Conservation (phyloP, 2,329 filamentous ascomycete species). For the Nigrospora sphaerica region DNA sequence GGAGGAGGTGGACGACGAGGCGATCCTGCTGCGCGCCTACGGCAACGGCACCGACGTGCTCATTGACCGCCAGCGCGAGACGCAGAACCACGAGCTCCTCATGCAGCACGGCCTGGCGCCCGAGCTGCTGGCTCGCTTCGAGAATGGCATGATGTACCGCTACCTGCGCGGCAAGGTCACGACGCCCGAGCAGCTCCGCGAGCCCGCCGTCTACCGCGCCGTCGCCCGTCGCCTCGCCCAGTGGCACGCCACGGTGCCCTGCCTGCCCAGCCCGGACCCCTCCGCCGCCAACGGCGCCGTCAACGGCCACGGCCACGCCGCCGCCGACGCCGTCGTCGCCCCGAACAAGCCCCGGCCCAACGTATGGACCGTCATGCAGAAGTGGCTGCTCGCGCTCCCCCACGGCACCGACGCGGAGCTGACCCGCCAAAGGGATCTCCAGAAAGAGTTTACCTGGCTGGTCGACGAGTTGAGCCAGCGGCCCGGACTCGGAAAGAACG, state of each 20-base stretch:
- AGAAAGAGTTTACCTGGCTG: conserved; percentile 66
- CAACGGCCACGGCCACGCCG: conserved; percentile 24
- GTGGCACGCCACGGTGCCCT: conserved; percentile 78
- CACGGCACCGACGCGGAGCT: conserved; percentile 62
- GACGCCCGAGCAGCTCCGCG: conserved; percentile 70
- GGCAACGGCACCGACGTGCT: conserved; percentile 90
- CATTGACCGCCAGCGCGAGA: conserved; percentile 88
- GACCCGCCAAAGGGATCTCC: conserved; percentile 59
- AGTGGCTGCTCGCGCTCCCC: conserved; percentile 87
- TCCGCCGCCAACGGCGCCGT: conserved; percentile 26
- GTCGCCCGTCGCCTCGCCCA: conserved; percentile 80
- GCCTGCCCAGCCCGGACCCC: conserved; percentile 29
- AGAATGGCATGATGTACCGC: conserved; percentile 92
- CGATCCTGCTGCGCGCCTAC: conserved; percentile 86
- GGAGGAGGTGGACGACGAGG: conserved; percentile 59
- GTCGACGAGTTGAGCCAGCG: conserved; percentile 67
- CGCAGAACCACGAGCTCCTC: conserved; percentile 75
- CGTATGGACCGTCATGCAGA: conserved; percentile 91
- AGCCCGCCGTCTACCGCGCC: conserved; percentile 69
- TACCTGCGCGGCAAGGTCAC: conserved; percentile 80
- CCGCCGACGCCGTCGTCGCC: conserved; percentile 42
- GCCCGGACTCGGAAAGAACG: conserved; percentile 67
- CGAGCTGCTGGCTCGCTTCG: conserved; percentile 80
- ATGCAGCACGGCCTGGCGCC: conserved; percentile 80
- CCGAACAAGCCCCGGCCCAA: conserved; percentile 72